Base-by-base conservation (phyloP, 768 basidiomycete genomes). In the Boletus subcaerulescens region DNA sequence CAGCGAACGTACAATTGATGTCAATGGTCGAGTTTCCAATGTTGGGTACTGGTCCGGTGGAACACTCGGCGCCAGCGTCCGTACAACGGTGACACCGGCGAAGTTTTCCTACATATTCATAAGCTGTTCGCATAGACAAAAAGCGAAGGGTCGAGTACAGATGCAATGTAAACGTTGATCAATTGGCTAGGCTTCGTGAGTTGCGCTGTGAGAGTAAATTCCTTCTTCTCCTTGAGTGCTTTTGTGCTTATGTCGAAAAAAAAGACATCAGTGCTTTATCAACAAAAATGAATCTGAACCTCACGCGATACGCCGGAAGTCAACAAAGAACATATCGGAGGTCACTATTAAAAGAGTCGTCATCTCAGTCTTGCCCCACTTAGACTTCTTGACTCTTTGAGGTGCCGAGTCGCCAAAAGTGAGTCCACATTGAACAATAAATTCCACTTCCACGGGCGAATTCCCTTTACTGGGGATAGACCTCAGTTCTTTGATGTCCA, bases 271-370 rank as follows among this genome's bases (percentile, higher is more conserved):
- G 43, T 13, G 18, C 1, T 29, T 39, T 33, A 24, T 50, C 8
- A 36, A n/a, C 14, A 32, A 24, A 24, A 40, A 59, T n/a, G 8
- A 38, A 9, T 8, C 4, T 36, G 32, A 58, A n/a, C 63, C 78
- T 60, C 61, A 93, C 93, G 80, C 76, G 42, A 89, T 89, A 20
- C 89, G 81, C 31, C 92, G 84, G 65, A 88, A 93, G 65, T 93
- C 90, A 53, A 96, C 69, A 48, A 87, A 83, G 22, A 80, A 78
- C 61, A 83, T 70, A 65, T 93, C 91, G 1, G 90, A 91, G 0
- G 87, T 90, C 38, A 89, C 45, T 5, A 87, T 86, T 41, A 93
- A 70, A n/a, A 93, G 75, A 29, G 80, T 76, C 1, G 91, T 90
- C 77, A 83, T 85, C 57, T 86, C 82, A 8, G 72, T 68, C 44